These are phyloP conservation scores for Polyporus tsugae DNA, from an alignment of 1,284 basidiomycete genomes.

Conservation along the genomic window DNA sequence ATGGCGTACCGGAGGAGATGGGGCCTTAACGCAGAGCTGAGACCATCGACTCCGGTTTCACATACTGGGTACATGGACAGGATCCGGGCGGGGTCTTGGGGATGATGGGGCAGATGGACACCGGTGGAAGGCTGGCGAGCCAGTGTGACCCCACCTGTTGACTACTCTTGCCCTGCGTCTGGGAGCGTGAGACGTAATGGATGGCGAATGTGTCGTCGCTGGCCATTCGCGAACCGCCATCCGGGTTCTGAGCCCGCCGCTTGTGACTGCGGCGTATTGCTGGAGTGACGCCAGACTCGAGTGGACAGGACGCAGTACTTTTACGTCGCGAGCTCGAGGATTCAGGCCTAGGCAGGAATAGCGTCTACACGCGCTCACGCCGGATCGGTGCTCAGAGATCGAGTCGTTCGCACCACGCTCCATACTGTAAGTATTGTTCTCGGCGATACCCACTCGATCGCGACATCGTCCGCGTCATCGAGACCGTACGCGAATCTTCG, in stretches of 20 bases:
- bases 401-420: not conserved
- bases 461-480: not conserved
- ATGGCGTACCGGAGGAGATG: not conserved
- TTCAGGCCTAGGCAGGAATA: too few species aligned
- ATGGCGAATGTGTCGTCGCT: conserved; percentile 1
- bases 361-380: not conserved
- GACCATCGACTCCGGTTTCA: not conserved
- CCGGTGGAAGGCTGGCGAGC: not conserved
- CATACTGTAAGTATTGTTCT: not conserved
- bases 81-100: not conserved
- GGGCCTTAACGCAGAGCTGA: not conserved
- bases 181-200: conserved; percentile 2
- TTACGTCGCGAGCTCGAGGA: not conserved
- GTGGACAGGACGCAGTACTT: not conserved
- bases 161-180: not conserved
- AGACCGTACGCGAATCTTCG: not conserved
- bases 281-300: not conserved
- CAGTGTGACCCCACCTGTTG: conserved; percentile 5
- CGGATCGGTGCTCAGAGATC: not conserved
- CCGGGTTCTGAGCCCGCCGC: not conserved
- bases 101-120: conserved; percentile 5
- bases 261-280: conserved; percentile 7
- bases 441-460: not conserved
- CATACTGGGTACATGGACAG: not conserved
- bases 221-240: not conserved